A percentile compares a stretch with the other conserved stretches of the same genome.
These are phyloP conservation scores for Talaromyces amestolkiae DNA, from an alignment of 2,329 filamentous ascomycete genomes.

Conservation along the genomic window DNA sequence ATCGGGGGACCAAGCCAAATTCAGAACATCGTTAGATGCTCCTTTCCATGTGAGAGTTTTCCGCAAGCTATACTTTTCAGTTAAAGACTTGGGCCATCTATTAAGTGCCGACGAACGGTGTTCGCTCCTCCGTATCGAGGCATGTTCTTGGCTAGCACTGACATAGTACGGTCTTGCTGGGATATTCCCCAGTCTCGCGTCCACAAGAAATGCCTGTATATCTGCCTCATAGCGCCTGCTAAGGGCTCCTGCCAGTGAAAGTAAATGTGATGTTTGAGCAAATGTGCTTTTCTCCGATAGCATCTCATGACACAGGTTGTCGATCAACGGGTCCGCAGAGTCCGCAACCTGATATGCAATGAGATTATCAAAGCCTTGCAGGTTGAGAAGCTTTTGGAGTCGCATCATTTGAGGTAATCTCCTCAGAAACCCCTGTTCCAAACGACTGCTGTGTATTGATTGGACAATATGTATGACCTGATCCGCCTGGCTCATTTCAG, in stretches of 20 bases:
- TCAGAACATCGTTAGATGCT: constrained; percentile 58
- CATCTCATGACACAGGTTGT: constrained; percentile 13
- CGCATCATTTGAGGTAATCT: constrained; percentile 19
- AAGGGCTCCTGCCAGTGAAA: constrained; percentile 21
- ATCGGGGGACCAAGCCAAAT: constrained; percentile 56
- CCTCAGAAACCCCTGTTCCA: constrained; percentile 11
- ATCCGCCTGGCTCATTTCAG: constrained; percentile 25
- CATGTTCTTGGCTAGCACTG: constrained; percentile 9
- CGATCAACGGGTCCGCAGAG: constrained; percentile 3
- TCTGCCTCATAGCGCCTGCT: constrained; percentile 22
- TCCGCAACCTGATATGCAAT: constrained; percentile 13
- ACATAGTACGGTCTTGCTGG: constrained; percentile 23
- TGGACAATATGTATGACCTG: constrained; percentile 22
- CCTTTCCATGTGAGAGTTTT: constrained; percentile 51
- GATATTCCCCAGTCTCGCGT: constrained; percentile 24
- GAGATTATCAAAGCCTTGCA: constrained; percentile 16
- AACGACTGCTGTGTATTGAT: constrained; percentile 11
- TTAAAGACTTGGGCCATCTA: constrained; percentile 21
- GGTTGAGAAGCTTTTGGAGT: constrained; percentile 17
- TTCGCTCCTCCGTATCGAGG: not conserved
- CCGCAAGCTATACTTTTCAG: constrained; percentile 2
- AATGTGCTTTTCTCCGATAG: not conserved
- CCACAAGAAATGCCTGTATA: constrained; percentile 25
- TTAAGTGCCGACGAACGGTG: not conserved
- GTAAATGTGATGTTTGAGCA: constrained; percentile 11